phyloP scores from a whole-genome alignment of 129 eudicot genomes.

The Escallonia herrerae region DNA sequence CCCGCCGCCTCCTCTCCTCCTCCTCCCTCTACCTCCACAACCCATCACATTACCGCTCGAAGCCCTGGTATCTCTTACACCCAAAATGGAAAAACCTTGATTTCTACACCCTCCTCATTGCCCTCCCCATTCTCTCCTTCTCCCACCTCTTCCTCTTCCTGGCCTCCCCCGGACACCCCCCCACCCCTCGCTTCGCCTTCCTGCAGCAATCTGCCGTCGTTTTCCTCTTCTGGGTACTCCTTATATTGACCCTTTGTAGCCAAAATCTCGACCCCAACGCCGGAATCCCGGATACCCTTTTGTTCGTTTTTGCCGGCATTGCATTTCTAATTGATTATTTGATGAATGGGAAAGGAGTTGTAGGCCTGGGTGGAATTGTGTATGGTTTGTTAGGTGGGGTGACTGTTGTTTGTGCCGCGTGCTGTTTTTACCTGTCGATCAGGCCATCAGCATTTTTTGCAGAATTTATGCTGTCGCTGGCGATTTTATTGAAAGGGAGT shows the following conservation, averaged over 20 bases:
- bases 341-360: constrained; percentile 47
- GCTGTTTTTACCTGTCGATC: constrained; percentile 57
- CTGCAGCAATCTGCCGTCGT: constrained; percentile 55
- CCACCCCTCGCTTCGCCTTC: constrained; percentile 48
- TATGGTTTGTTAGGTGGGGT: constrained; percentile 51
- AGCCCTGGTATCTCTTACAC: constrained; percentile 53
- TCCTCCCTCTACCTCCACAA: constrained; percentile 46
- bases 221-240: constrained; percentile 68
- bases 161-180: constrained; percentile 59
- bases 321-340: constrained; percentile 45
- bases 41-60: constrained; percentile 62
- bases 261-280: constrained; percentile 34
- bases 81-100: constrained; percentile 66
- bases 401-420: constrained; percentile 50
- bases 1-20: constrained; percentile 47
- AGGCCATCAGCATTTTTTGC: constrained; percentile 53
- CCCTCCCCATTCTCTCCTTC: constrained; percentile 61
- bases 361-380: constrained; percentile 45
- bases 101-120: constrained; percentile 41
- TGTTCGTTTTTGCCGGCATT: constrained; percentile 47
- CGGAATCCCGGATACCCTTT: constrained; percentile 42
- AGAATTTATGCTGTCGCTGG: constrained; percentile 50
- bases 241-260: constrained; percentile 33
- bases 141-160: constrained; percentile 42
- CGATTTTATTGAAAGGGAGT: constrained; percentile 67